Conservation (phyloP, 176 grass and related monocot genomes). For the Bromus sterilis region DNA sequence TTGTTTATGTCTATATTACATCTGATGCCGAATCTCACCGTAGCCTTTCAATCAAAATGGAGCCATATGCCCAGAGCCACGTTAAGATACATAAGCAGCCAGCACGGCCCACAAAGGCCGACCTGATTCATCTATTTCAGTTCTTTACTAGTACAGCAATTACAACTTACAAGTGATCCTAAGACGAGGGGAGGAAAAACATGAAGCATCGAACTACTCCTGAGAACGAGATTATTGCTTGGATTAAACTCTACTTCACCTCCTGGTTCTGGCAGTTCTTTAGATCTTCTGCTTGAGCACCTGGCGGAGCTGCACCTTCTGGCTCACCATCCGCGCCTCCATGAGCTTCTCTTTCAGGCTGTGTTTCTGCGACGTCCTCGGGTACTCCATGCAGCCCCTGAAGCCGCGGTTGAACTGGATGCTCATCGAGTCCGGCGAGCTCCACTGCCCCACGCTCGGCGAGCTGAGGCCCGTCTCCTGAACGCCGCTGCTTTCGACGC, state of each 20-base stretch:
- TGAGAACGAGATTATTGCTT: constrained; percentile 50
- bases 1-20: constrained; percentile 51
- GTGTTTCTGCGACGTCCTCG: constrained; percentile 66
- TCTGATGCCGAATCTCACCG: constrained; percentile 19
- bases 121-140: background rate
- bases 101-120: constrained; percentile 31
- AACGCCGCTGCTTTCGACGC: constrained; percentile 45
- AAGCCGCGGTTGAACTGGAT: constrained; percentile 60
- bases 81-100: constrained; percentile 38
- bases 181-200: constrained; percentile 13
- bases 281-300: constrained; percentile 95
- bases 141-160: constrained; percentile 19
- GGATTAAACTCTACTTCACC: background rate
- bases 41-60: constrained; percentile 4
- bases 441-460: constrained; percentile 65
- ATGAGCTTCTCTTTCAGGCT: constrained; percentile 87
- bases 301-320: constrained; percentile 89
- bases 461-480: constrained; percentile 56
- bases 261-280: background rate
- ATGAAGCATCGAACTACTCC: constrained; percentile 15
- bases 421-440: constrained; percentile 63
- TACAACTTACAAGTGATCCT: constrained; percentile 41
- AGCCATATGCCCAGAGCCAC: constrained; percentile 12
- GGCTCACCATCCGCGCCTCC: constrained; percentile 88
- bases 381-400: constrained; percentile 87